Conservation (phyloP, 2,329 filamentous ascomycete species). For the Colletotrichum cordylinicola region DNA sequence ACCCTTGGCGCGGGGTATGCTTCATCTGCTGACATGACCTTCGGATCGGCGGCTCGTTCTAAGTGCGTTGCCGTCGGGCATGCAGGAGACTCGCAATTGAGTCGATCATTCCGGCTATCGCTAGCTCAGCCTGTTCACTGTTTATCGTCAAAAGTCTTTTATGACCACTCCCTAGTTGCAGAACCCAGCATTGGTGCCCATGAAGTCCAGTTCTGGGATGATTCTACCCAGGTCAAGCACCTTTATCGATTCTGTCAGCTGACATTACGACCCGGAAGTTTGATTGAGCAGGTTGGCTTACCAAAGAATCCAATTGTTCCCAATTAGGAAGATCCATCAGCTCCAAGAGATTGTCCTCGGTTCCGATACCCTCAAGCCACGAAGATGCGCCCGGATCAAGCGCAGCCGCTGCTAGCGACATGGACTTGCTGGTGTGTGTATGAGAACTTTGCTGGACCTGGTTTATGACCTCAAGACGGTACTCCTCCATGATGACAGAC, state of each 20-base stretch:
- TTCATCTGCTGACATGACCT: neutral
- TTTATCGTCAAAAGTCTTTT: neutral
- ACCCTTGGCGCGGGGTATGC: neutral
- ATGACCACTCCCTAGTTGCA: neutral
- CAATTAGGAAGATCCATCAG: constrained; percentile 24
- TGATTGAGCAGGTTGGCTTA: neutral
- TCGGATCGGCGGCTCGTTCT: neutral
- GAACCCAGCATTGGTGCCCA: neutral
- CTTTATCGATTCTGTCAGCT: neutral
- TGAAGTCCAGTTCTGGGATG: neutral
- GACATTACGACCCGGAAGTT: rapidly evolving
- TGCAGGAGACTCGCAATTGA: neutral
- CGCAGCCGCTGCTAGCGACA: neutral
- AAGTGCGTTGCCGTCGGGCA: neutral
- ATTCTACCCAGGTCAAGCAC: neutral
- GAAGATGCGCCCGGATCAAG: neutral
- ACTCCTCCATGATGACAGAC: constrained; percentile 43
- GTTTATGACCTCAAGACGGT: constrained; percentile 24
- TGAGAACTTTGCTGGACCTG: constrained; percentile 21
- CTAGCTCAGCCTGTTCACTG: neutral
- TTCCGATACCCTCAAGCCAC: neutral
- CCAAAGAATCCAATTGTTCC: constrained; percentile 27
- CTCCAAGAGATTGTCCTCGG: constrained; percentile 10
- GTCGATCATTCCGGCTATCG: rapidly evolving
- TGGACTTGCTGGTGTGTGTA: neutral